Percentiles rank a stretch among this genome's conserved stretches.
Evolutionary conservation across 2,329 filamentous ascomycete genomes (phyloP).

Genomic region (Pezicula neosporulosa): DNA sequence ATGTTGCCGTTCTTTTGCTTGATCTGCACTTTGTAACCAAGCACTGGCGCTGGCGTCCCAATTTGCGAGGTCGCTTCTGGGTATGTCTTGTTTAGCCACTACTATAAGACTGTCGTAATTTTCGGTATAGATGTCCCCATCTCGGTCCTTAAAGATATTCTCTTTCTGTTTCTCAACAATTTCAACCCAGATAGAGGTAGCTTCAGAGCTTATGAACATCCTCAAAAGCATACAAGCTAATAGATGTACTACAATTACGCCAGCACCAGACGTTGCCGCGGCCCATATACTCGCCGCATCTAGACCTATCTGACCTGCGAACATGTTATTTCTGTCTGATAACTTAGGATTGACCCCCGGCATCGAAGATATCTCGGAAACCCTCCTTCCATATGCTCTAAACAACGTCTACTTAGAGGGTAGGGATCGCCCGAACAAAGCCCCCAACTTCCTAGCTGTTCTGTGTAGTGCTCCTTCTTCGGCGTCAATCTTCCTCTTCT

Average conservation of each 20-base stretch:
- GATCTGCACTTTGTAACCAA: constrained; percentile 32
- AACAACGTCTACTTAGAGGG: constrained; percentile 20
- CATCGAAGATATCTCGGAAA: constrained; percentile 1
- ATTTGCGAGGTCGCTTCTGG: constrained; percentile 23
- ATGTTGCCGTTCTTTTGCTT: constrained; percentile 20
- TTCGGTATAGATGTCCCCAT: constrained; percentile 14
- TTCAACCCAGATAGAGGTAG: constrained; percentile 31
- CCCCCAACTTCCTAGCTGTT: constrained; percentile 34
- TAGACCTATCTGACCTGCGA: constrained; percentile 16
- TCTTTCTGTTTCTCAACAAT: constrained; percentile 19
- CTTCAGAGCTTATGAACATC: constrained; percentile 22
- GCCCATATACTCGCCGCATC: constrained; percentile 29
- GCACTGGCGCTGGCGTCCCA: constrained; percentile 36
- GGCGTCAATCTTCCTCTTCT: constrained; percentile 26
- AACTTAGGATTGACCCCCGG: background rate
- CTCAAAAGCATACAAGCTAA: constrained; percentile 32
- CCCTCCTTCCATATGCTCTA: constrained; percentile 8
- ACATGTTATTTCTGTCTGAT: constrained; percentile 5
- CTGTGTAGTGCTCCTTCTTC: constrained; percentile 33
- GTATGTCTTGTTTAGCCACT: constrained; percentile 14
- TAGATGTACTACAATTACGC: constrained; percentile 21
- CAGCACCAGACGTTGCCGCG: constrained; percentile 22
- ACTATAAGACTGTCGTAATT: constrained; percentile 4
- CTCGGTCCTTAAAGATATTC: background rate
- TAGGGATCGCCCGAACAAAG: constrained; percentile 32